Evolutionary conservation across 306 rosid species (phyloP), one percentile per base, ranked within the genome.

Genomic region (Erythrophleum fordii): DNA sequence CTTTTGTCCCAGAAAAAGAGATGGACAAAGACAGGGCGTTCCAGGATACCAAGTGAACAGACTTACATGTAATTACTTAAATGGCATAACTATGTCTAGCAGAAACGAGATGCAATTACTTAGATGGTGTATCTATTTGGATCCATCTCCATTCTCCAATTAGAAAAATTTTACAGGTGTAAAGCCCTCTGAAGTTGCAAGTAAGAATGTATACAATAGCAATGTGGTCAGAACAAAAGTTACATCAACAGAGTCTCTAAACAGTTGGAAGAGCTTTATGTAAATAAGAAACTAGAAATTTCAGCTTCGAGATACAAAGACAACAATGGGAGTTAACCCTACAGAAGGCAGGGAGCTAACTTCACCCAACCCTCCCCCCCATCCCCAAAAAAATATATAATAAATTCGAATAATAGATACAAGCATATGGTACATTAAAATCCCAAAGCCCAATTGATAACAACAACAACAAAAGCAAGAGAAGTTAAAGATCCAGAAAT

Each of bases 401-500:
- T 55, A 55, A 55, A 22, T 55, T 8, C 35, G 18, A 9, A 44
- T 56, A 25, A n/a, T 5, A 67, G 52, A 22, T 41, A 22, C 72
- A 41, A 25, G 61, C 10, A 35, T 26, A 46, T 17, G 41, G 17
- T 31, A 23, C 31, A 29, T 35, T 60, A 12, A 29, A 48, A 60
- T 9, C 3, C 53, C 28, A 58, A 81, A 74, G 39, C 34, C n/a
- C 29, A 55, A 20, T 55, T 23, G 69, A 42, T 46, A 28, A n/a
- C 20, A 49, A 35, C 51, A 53, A 29, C 2, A 25, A 64, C 2
- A 11, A 8, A n/a, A 31, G 25, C 9, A 52, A 42, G n/a, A 73
- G 55, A 69, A 22, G 67, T 31, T 37, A 58, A 75, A 44, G 59
- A 17, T 62, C 49, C 75, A 73, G 41, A 81, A 72, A 51, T 18